Percentiles rank a stretch among this genome's conserved stretches.
Evolutionary conservation across 306 rosid genomes (phyloP).

Genomic region (Vicia villosa): DNA sequence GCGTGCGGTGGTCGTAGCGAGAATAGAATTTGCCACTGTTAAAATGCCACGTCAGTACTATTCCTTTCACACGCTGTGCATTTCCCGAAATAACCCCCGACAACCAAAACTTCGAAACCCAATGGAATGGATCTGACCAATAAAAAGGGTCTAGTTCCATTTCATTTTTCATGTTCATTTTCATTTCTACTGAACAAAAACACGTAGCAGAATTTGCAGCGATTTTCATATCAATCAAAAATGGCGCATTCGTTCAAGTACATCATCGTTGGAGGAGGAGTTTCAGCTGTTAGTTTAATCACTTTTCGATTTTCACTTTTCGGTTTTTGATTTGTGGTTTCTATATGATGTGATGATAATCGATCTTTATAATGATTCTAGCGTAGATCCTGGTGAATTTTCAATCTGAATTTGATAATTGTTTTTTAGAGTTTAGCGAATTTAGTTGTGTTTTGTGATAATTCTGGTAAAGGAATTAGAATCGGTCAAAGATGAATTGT

Average conservation of each 20-base stretch:
- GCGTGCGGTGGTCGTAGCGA: conserved; percentile 31
- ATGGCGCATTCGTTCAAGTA: conserved; percentile 89
- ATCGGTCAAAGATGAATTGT: too few relatives aligned
- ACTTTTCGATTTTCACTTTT: not conserved
- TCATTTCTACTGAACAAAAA: not conserved
- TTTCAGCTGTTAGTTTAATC: conserved; percentile 74
- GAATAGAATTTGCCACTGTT: not conserved
- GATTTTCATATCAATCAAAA: conserved; percentile 10
- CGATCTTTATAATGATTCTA: conserved; percentile 34
- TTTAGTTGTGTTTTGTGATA: not conserved
- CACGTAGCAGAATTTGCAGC: conserved; percentile 2
- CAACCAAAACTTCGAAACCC: not conserved
- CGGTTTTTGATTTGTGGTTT: conserved; percentile 7
- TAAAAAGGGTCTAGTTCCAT: not conserved
- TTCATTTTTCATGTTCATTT: not conserved
- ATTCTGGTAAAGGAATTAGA: conserved; percentile 7
- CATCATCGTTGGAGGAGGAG: conserved; percentile 91
- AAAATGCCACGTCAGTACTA: conserved; percentile 53
- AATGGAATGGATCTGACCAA: conserved; percentile 36
- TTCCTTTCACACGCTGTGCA: conserved; percentile 33
- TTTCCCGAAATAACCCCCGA: conserved; percentile 41
- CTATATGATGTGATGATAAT: not conserved
- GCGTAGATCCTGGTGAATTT: conserved; percentile 5
- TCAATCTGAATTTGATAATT: not conserved
- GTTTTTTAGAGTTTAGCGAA: not conserved